These are phyloP conservation scores for Suillus lakei DNA, from an alignment of 768 basidiomycete species.

Conservation along the genomic window DNA sequence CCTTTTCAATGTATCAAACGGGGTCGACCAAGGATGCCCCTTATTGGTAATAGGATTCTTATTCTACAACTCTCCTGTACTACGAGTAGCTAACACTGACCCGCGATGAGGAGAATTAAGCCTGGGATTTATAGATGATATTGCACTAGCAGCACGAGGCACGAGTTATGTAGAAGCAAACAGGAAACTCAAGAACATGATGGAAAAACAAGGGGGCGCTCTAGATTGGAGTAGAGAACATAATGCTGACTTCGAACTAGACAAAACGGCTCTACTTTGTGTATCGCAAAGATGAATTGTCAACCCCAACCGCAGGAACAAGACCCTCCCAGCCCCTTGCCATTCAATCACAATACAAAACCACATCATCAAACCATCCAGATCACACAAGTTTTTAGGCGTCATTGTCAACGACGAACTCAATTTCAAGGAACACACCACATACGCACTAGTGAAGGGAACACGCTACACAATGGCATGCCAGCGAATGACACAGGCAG, in stretches of 20 bases:
- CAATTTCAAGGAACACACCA: background rate
- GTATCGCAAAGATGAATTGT: background rate
- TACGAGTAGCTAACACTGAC: constrained; percentile 18
- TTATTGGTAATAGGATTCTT: constrained; percentile 29
- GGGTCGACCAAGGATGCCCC: constrained; percentile 38
- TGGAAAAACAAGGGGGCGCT: background rate
- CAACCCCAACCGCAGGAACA: background rate
- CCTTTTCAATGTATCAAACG: constrained; percentile 21
- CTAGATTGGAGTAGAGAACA: constrained; percentile 2
- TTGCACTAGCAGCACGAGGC: background rate
- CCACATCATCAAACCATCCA: background rate
- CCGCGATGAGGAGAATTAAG: background rate
- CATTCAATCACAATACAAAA: background rate
- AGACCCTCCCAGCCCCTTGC: constrained; percentile 1
- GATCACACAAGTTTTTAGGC: background rate
- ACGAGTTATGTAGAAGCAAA: background rate
- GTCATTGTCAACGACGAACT: constrained; percentile 4
- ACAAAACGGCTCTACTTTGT: constrained; percentile 4
- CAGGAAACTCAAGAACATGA: constrained; percentile 1
- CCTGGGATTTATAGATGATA: constrained; percentile 14
- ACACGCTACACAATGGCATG: constrained; percentile 3
- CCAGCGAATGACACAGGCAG: background rate
- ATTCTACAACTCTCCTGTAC: constrained; percentile 33
- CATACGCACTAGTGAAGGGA: background rate
- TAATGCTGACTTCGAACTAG: constrained; percentile 7